phyloP scores from a whole-genome alignment of 805 yeast species.

The Ogataea dorogensis region DNA sequence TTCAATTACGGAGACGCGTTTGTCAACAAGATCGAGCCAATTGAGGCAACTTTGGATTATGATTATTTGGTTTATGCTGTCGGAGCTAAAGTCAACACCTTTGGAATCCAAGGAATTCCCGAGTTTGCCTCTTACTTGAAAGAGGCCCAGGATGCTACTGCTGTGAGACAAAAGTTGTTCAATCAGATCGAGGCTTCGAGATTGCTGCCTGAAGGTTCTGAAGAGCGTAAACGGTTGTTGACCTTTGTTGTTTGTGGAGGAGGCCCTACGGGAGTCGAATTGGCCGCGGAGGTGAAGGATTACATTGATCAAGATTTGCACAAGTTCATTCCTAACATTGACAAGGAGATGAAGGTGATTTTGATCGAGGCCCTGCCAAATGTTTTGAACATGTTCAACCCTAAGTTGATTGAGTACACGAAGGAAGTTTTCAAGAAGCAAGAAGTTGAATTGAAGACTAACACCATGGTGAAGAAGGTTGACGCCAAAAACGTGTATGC shows the following conservation, averaged over 20 bases:
- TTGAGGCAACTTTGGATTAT: slow-evolving; percentile 50
- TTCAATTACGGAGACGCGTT: slow-evolving; percentile 53
- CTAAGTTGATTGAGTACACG: slow-evolving; percentile 70
- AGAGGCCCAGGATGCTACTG: slow-evolving; percentile 83
- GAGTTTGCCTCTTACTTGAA: slow-evolving; percentile 85
- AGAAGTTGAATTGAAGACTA: slow-evolving; percentile 71
- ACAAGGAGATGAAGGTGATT: slow-evolving; percentile 75
- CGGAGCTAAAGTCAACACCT: slow-evolving; percentile 91
- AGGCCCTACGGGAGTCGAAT: slow-evolving; percentile 97
- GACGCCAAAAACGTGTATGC: slow-evolving; percentile 68
- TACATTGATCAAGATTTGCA: slow-evolving; percentile 86
- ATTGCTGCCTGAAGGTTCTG: slow-evolving; percentile 62
- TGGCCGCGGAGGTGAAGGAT: slow-evolving; percentile 93
- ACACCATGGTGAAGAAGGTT: slow-evolving; percentile 85
- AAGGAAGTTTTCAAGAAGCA: slow-evolving; percentile 65
- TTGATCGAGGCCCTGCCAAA: slow-evolving; percentile 89
- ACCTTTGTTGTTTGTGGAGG: slow-evolving; percentile 94
- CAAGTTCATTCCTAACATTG: slow-evolving; percentile 84
- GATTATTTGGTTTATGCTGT: slow-evolving; percentile 89
- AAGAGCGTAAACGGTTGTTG: slow-evolving; percentile 78
- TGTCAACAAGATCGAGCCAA: slow-evolving; percentile 42
- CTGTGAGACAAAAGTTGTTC: slow-evolving; percentile 77
- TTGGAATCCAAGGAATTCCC: slow-evolving; percentile 89
- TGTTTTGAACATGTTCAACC: slow-evolving; percentile 72
- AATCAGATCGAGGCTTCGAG: slow-evolving; percentile 86